phyloP scores from a whole-genome alignment of 108 stramenopile genomes.

The Schizochytrium sp. region DNA sequence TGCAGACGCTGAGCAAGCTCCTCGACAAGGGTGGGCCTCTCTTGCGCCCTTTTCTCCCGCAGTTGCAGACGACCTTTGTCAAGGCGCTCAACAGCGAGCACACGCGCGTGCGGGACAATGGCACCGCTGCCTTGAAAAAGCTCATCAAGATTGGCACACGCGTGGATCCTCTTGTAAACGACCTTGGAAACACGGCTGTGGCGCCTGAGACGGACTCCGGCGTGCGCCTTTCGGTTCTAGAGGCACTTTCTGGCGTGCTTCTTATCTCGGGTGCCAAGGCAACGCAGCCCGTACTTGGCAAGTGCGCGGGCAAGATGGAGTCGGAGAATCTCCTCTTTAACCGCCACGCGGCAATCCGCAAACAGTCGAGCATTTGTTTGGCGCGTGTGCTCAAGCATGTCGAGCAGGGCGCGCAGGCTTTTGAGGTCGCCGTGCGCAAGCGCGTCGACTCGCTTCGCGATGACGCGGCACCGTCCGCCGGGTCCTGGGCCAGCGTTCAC shows the following conservation, averaged over 20 bases:
- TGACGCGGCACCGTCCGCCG: neutral
- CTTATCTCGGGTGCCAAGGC: neutral
- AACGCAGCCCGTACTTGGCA: neutral
- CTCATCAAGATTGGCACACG: conserved; percentile 76
- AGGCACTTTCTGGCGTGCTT: neutral
- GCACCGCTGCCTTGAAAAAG: conserved; percentile 66
- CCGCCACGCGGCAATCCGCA: neutral
- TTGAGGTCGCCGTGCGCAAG: neutral
- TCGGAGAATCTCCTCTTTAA: neutral
- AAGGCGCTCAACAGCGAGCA: conserved; percentile 89
- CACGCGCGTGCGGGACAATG: conserved; percentile 72
- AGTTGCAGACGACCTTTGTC: conserved; percentile 97
- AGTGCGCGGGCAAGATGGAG: neutral
- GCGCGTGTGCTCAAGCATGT: neutral
- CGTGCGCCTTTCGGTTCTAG: neutral
- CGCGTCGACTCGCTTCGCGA: neutral
- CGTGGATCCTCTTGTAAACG: conserved; percentile 82
- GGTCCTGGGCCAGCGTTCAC: neutral
- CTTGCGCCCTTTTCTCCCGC: conserved; percentile 91
- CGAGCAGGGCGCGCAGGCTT: neutral
- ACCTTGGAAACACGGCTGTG: conserved; percentile 39
- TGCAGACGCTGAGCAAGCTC: conserved; percentile 74
- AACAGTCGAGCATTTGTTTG: neutral
- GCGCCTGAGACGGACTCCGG: neutral
- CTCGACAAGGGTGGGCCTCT: conserved; percentile 79